Base-by-base conservation (phyloP, 495 filamentous ascomycete species). In the Penicillium antarcticum region DNA sequence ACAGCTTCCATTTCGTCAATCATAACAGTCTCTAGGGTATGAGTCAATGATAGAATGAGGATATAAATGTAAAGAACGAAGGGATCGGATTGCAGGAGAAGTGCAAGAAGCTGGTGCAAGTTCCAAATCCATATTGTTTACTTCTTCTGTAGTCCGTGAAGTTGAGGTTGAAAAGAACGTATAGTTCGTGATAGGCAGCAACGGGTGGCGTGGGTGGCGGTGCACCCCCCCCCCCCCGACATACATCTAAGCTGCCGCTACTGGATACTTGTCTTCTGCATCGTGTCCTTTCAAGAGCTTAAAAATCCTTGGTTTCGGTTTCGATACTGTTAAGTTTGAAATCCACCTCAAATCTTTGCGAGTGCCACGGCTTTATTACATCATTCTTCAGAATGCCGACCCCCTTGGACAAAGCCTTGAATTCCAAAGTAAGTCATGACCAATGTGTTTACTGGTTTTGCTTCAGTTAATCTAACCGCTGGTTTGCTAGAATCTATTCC, bases 391-490 rank as follows among this genome's bases (percentile, higher is more conserved):
- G 55, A 26, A 73, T 74, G 87, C 86, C 87, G 42, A 94, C 89
- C 51, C 82, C 81, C 39, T 71, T 94, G 9, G 89, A 94, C 67
- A 82, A 80, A 66, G 86, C 85, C n/a, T 68, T 94, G 68, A 85
- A 80, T 51, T 92, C 89, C 35, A 87, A 84, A 75, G 88, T 91
- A 77, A 59, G 66, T 3, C 21, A 23, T n/a, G n/a, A 63, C 8
- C 18, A 32, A 49, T 12, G 47, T 35, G 48, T 36, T n/a, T n/a
- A n/a, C n/a, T n/a, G n/a, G n/a, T n/a, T n/a, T n/a, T n/a, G n/a
- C n/a, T n/a, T n/a, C n/a, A n/a, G n/a, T n/a, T n/a, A n/a, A n/a
- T n/a, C n/a, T n/a, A n/a, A n/a, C n/a, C n/a, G n/a, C n/a, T n/a
- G n/a, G n/a, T 32, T 52, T 8, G 40, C 24, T 58, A 83, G 78